Percentiles rank a stretch among this genome's conserved stretches.
Evolutionary conservation across 495 filamentous ascomycete species (phyloP).

Genomic region (Podospora tetraspora): DNA sequence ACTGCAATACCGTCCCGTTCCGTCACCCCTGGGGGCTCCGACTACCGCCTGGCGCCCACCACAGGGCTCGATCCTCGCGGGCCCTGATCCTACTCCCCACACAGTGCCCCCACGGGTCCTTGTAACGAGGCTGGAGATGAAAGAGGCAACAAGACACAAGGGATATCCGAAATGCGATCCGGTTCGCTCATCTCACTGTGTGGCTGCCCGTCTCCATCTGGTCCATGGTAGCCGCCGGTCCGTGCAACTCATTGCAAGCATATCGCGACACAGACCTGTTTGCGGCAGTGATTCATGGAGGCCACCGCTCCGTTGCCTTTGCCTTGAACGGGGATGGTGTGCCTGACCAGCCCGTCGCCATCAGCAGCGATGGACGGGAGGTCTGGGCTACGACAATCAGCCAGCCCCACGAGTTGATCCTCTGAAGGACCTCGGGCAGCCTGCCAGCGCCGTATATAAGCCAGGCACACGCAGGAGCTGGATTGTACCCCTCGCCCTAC

Average conservation of each 20-base stretch:
- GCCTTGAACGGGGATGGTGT: background rate
- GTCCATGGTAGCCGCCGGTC: background rate
- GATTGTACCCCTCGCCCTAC: background rate
- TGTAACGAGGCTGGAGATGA: background rate
- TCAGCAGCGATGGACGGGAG: background rate
- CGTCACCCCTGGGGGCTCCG: background rate
- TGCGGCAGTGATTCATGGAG: background rate
- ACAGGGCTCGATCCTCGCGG: background rate
- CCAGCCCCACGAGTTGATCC: background rate
- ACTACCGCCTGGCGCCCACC: background rate
- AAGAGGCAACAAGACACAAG: background rate
- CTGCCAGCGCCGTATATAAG: background rate
- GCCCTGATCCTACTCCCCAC: background rate
- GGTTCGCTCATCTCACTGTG: background rate
- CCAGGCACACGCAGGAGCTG: background rate
- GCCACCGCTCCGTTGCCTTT: background rate
- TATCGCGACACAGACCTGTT: background rate
- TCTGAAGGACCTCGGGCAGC: background rate
- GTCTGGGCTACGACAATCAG: background rate
- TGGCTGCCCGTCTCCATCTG: background rate
- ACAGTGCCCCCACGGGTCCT: background rate
- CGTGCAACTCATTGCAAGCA: background rate
- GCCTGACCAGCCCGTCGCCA: background rate
- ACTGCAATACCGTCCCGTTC: slow-evolving; percentile 14
- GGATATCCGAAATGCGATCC: background rate